Evolutionary conservation across 2,329 filamentous ascomycete genomes (phyloP).

Genomic region (Trichoderma guizhouense): DNA sequence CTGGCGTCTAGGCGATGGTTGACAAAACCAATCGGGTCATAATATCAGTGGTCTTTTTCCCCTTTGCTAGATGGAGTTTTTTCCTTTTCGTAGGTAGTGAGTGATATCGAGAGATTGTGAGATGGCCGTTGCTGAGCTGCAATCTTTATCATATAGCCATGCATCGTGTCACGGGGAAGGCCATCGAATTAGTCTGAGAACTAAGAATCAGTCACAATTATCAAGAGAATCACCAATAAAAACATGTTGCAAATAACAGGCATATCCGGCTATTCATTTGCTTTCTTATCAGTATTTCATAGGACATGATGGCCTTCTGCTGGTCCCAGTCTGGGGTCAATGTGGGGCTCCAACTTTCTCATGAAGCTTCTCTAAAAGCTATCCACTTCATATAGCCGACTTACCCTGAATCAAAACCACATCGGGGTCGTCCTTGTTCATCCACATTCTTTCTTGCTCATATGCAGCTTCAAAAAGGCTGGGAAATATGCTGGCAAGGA

Average conservation of each 20-base stretch:
- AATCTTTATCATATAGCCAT: background rate
- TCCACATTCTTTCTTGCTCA: background rate
- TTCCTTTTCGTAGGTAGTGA: background rate
- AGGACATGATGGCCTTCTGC: background rate
- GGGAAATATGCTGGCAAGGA: conserved; percentile 17
- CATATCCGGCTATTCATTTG: background rate
- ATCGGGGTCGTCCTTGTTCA: background rate
- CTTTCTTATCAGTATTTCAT: background rate
- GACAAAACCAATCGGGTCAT: background rate
- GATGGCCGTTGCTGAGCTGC: background rate
- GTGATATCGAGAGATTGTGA: background rate
- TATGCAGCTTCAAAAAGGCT: background rate
- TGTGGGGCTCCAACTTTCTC: background rate
- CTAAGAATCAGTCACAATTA: background rate
- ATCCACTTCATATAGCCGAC: background rate
- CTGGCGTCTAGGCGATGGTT: conserved; percentile 8
- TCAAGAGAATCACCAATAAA: background rate
- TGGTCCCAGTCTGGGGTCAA: background rate
- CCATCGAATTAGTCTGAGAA: background rate
- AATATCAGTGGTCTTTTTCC: background rate
- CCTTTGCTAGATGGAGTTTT: background rate
- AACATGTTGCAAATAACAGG: background rate
- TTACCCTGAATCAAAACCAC: background rate
- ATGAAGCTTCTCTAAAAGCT: background rate
- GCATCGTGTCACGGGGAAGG: background rate